Evolutionary conservation across 75 land plant genomes (phyloP), one percentile per base, ranked within the genome.

Genomic region (Pseudotsuga menziesii): DNA sequence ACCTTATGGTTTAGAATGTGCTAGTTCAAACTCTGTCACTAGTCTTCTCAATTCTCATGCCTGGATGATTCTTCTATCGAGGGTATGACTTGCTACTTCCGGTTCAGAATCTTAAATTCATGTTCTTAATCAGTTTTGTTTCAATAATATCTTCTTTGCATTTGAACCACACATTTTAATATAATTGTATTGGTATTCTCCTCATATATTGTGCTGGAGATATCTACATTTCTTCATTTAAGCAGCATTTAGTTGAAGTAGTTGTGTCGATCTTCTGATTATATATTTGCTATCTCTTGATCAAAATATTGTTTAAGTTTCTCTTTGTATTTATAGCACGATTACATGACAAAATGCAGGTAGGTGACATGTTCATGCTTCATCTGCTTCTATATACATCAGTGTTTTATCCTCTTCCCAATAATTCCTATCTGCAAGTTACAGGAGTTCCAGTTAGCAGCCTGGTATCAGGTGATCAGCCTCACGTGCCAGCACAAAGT

Each of bases 281-380:
- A 23, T 48, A 44, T 73, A 26, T 73, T 48, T 73, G 3, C 35
- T 26, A 56, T 57, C 29, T 22, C n/a, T n/a, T n/a, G n/a, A n/a
- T n/a, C n/a, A n/a, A n/a, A n/a, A n/a, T n/a, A n/a, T n/a, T n/a
- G n/a, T n/a, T n/a, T 57, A 26, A 56, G 20, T 55, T 56, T 4
- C 39, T 55, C 56, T 55, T n/a, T 57, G 36, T 55, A 74, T 19
- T 35, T 67, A 17, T n/a, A n/a, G 23, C 72, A 39, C 39, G 36
- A 74, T 26, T 66, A 12, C 48, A 73, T 17, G 29, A 20, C 19
- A 48, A 35, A 36, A 17, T 77, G 85, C 85, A 84, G 85, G 79
- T 84, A 25, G 83, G 85, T 32, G 85, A 84, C 58, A 55, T 64
- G 66, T 29, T 77, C 56, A 84, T 84, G 85, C 79, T 84, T 56